Conservation (phyloP, 441 rosid species). For the Francoa sonchifolia region DNA sequence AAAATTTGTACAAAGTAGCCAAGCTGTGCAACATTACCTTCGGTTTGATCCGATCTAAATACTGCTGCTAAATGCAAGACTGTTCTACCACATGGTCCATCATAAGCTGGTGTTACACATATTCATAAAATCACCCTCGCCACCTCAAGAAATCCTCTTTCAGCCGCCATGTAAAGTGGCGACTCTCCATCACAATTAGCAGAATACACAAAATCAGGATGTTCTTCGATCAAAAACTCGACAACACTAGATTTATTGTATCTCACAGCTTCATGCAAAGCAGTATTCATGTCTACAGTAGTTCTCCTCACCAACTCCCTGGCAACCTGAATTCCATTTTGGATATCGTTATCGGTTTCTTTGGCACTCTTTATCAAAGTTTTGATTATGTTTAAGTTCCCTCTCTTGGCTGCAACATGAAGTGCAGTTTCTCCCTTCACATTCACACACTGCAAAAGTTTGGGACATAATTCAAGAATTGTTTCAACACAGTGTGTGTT, state of each 20-base stretch:
- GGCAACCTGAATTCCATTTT: not conserved
- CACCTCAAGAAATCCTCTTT: not conserved
- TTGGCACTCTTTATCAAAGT: not conserved
- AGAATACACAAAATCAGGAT: not conserved
- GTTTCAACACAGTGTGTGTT: not conserved
- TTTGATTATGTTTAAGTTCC: not conserved
- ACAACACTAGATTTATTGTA: not conserved
- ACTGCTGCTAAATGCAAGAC: not conserved
- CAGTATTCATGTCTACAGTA: not conserved
- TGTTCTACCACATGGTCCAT: not conserved
- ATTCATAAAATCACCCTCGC: not conserved
- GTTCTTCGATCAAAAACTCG: not conserved
- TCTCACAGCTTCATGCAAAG: slow-evolving; percentile 2
- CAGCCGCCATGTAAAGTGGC: slow-evolving; percentile 2
- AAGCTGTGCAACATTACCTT: not conserved
- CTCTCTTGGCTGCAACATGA: not conserved
- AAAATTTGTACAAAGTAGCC: not conserved
- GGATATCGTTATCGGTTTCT: not conserved
- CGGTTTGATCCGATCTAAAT: too few relatives aligned
- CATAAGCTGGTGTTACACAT: not conserved
- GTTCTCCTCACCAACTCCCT: not conserved
- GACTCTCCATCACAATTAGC: not conserved
- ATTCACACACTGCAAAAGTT: not conserved
- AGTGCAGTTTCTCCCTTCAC: not conserved
- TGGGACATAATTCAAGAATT: not conserved